Evolutionary conservation across 495 filamentous ascomycete species (phyloP).

Genomic region (Penicillium angulare): DNA sequence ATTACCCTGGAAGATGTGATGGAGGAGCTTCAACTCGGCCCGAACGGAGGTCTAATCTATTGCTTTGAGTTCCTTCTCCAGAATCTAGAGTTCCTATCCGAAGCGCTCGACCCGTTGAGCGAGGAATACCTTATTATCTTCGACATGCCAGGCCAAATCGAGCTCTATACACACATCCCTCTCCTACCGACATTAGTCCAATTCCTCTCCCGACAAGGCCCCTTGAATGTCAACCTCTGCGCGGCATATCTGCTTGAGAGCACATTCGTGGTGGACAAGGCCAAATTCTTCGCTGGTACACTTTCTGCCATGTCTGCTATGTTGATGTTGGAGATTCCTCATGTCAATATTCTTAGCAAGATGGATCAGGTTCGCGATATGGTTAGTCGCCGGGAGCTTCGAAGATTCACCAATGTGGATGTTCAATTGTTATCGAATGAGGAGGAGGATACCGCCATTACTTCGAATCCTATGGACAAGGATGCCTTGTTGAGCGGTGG

Average conservation of each 20-base stretch:
- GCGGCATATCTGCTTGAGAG: slow-evolving; percentile 95
- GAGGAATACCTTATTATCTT: slow-evolving; percentile 97
- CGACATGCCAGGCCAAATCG: slow-evolving; percentile 98
- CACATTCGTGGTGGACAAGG: slow-evolving; percentile 89
- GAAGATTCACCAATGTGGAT: slow-evolving; percentile 84
- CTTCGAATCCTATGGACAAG: slow-evolving; percentile 54
- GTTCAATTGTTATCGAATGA: slow-evolving; percentile 66
- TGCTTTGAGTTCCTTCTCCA: slow-evolving; percentile 94
- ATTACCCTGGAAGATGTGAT: slow-evolving; percentile 97
- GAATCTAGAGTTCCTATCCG: slow-evolving; percentile 92
- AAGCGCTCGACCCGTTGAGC: slow-evolving; percentile 78
- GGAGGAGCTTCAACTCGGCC: slow-evolving; percentile 91
- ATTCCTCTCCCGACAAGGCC: slow-evolving; percentile 75
- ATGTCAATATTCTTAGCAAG: slow-evolving; percentile 91
- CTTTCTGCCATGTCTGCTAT: slow-evolving; percentile 97
- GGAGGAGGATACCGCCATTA: slow-evolving; percentile 36
- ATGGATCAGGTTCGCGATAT: slow-evolving; percentile 93
- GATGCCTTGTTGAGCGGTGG: slow-evolving; percentile 73
- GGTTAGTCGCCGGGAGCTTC: slow-evolving; percentile 77
- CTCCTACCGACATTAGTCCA: slow-evolving; percentile 82
- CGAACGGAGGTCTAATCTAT: slow-evolving; percentile 95
- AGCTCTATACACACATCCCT: slow-evolving; percentile 96
- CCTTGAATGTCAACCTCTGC: slow-evolving; percentile 84
- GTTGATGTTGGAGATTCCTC: slow-evolving; percentile 95
- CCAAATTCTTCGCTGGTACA: slow-evolving; percentile 96